Conservation (phyloP, 75 land plant genomes). For the Gnetum montanum region DNA sequence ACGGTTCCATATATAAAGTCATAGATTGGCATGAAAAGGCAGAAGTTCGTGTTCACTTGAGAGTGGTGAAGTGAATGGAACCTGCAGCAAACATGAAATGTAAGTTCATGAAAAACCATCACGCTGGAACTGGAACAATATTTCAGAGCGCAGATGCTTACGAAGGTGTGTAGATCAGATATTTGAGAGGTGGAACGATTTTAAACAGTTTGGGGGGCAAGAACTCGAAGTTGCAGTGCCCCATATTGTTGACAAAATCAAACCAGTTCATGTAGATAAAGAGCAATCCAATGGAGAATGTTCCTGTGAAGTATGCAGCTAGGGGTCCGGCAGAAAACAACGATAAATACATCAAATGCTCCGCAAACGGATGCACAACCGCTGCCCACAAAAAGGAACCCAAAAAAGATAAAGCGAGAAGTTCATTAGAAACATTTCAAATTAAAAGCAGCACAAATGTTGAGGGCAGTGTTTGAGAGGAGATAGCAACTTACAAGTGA, state of each 20-base stretch:
- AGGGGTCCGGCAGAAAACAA: constrained; percentile 45
- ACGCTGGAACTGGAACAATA: no score
- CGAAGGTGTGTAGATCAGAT: constrained; percentile 86
- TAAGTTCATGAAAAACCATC: no score
- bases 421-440: no score
- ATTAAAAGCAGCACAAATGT: no score
- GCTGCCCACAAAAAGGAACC: constrained; percentile 27
- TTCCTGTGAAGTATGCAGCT: constrained; percentile 19
- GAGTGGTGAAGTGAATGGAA: constrained; percentile 88
- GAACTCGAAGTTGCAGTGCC: constrained; percentile 96
- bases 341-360: constrained; percentile 44
- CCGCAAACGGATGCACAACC: constrained; percentile 86
- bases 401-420: no score
- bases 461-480: no score
- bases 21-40: constrained; percentile 84
- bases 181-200: constrained; percentile 73
- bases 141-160: no score
- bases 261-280: constrained; percentile 53
- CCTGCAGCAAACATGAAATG: no score
- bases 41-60: constrained; percentile 80
- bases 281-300: constrained; percentile 28
- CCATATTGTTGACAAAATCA: constrained; percentile 93
- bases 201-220: constrained; percentile 60
- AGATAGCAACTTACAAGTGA: constrained; percentile 78
- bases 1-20: constrained; percentile 65